Conservation (phyloP, 768 basidiomycete species). For the Pleurotus citrinopileatus region DNA sequence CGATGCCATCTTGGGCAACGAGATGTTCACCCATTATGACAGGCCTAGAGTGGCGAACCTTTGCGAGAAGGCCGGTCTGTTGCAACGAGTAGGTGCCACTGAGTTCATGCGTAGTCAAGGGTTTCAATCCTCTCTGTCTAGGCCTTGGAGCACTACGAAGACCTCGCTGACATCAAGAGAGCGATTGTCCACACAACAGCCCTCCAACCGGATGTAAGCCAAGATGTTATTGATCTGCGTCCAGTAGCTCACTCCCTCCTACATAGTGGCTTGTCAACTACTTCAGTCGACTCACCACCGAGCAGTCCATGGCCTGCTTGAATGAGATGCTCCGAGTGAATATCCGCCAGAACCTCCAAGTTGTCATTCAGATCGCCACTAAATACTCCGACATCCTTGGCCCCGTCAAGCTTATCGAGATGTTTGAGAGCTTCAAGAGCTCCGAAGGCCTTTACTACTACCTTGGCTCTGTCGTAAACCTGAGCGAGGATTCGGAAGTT, state of each 20-base stretch:
- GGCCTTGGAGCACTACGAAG: constrained; percentile 98
- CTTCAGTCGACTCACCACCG: constrained; percentile 95
- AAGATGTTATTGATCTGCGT: neutral
- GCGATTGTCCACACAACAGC: constrained; percentile 90
- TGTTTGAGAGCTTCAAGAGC: constrained; percentile 97
- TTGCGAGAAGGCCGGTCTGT: constrained; percentile 95
- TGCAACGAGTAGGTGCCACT: constrained; percentile 72
- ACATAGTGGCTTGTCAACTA: constrained; percentile 92
- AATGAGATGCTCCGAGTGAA: constrained; percentile 97
- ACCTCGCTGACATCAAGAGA: constrained; percentile 97
- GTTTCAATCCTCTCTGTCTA: constrained; percentile 28
- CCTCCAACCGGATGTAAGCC: constrained; percentile 76
- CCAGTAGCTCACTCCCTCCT: constrained; percentile 9
- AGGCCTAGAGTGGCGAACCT: constrained; percentile 95
- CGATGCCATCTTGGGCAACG: constrained; percentile 97
- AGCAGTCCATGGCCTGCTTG: constrained; percentile 94
- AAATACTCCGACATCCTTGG: constrained; percentile 99
- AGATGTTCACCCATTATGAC: constrained; percentile 98
- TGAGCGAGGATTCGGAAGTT: constrained; percentile 94
- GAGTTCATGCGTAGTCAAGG: neutral
- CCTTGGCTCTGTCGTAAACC: constrained; percentile 95
- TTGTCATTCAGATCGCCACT: constrained; percentile 95
- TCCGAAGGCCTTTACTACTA: constrained; percentile 99
- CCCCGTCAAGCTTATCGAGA: constrained; percentile 95
- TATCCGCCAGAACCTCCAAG: constrained; percentile 95